These are phyloP conservation scores for Psilocybe subaeruginosa DNA, from an alignment of 768 basidiomycete species.

Conservation along the genomic window DNA sequence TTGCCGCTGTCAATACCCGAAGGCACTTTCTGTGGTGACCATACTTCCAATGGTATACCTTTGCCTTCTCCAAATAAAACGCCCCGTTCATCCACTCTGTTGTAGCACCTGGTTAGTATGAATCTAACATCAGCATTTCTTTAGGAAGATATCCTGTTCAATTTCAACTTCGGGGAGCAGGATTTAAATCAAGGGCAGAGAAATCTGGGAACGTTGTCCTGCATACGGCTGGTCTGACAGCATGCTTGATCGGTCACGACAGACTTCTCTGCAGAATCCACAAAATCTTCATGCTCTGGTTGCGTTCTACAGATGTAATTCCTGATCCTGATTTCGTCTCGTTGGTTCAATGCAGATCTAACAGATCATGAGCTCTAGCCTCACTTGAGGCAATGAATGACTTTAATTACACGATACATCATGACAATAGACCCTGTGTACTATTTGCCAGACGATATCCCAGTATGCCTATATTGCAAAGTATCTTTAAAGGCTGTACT, in stretches of 20 bases:
- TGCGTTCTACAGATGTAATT: neutral
- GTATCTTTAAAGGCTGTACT: neutral
- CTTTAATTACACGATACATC: neutral
- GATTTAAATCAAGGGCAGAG: neutral
- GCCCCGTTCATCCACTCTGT: neutral
- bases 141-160: neutral
- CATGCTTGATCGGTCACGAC: constrained; percentile 1
- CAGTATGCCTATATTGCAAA: neutral
- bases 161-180: too few relatives aligned
- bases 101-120: neutral
- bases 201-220: neutral
- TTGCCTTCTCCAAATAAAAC: neutral
- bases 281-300: neutral
- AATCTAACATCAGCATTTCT: neutral
- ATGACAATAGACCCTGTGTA: too few relatives aligned
- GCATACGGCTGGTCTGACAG: neutral
- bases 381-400: neutral
- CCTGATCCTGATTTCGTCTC: neutral
- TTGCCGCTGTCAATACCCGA: too few relatives aligned
- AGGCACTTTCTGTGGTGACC: constrained; percentile 4
- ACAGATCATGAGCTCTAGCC: neutral
- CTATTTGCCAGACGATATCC: too few relatives aligned
- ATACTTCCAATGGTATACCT: constrained; percentile 2
- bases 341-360: neutral
- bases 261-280: constrained; percentile 5